Evolutionary conservation across 1,284 basidiomycete genomes (phyloP), one percentile per base, ranked within the genome.

Genomic region (Moniliella sp.): DNA sequence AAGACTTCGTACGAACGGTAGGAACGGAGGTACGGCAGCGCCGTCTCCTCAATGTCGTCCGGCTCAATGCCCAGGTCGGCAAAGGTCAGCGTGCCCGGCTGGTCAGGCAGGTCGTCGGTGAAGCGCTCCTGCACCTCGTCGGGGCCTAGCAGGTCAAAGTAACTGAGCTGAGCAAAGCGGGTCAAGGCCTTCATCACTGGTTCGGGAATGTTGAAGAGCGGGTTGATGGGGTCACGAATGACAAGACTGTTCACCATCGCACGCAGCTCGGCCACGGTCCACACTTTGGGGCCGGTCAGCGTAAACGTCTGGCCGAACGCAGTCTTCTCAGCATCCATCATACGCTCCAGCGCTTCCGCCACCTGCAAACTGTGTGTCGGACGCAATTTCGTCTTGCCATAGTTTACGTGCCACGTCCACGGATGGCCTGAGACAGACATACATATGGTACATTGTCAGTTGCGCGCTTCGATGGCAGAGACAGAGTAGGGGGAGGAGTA

Each of bases 331-430:
- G 71, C 64, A 28, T 69, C 66, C 54, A 78, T 68, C 58, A 94
- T 69, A 62, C 78, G 77, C 33, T 74, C 70, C 37, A 97, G 71
- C 7, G 76, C 88, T 62, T 84, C 75, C 4, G 88, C 88, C 34
- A 97, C 82, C 57, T 99, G 84, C 50, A 91, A 63, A 28, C 83
- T 78, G 70, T 94, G 84, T 25, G 78, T 79, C 1, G 91, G 88
- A 23, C 81, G 76, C 61, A 80, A 72, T 64, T 73, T 74, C 14
- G 88, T 88, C 61, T 76, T 65, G 31, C 74, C 79, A 49, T 77
- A 64, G 67, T 94, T 97, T 43, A 94, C 70, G 60, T 80, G 78
- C 81, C 77, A 93, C 67, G 80, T 78, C 45, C 82, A 76, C n/a
- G 88, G 78, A 71, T 76, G 88, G 48, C 72, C 81, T 81, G 42